Base-by-base conservation (phyloP, 2,329 filamentous ascomycete species). In the Trichoderma aggressivum region DNA sequence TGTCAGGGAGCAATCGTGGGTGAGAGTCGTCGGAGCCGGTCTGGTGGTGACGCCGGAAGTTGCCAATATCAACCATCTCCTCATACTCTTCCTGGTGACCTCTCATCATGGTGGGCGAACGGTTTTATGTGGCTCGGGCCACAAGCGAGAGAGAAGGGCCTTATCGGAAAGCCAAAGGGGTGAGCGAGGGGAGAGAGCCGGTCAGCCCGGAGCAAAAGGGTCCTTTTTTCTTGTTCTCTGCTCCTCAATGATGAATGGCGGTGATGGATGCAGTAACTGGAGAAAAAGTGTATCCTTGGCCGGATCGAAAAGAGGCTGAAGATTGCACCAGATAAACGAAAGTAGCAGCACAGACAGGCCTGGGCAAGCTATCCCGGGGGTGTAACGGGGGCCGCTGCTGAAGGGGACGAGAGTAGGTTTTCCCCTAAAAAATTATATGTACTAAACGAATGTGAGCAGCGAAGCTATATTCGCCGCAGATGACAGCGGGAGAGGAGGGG, bases 21-120 rank as follows among this genome's bases (percentile, higher is more conserved):
- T 71, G 67, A 16, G 71, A 70, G 26, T 72, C 71, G n/a, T 72
- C 71, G 24, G 68, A 72, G 18, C 50, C 68, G 55, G 59, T 61
- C n/a, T 65, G 70, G 12, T 72, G 70, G 50, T 71, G 72, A n/a
- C 65, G 64, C n/a, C 65, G 72, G 47, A 73, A 71, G 28, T 55
- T 63, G 24, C 70, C 73, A n/a, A 74, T 71, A 36, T 74, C 73
- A 55, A 72, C 66, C 72, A 72, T 70, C 47, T 74, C 75, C 64
- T 74, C 74, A 71, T 75, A 72, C 67, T 75, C 72, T 24, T 70
- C 70, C 28, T 71, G 72, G 59, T 74, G 72, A 59, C 72, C 71
- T 73, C 72, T 73, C 73, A 74, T 75, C 72, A 74, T 75, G 64
- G 36, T 32, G 68, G 67, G 50, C 59, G 28, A 21, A 7, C 21